Percentiles rank a stretch among this genome's conserved stretches.
phyloP scores from a whole-genome alignment of 2,329 filamentous ascomycete species.

The Claviceps spartinae region DNA sequence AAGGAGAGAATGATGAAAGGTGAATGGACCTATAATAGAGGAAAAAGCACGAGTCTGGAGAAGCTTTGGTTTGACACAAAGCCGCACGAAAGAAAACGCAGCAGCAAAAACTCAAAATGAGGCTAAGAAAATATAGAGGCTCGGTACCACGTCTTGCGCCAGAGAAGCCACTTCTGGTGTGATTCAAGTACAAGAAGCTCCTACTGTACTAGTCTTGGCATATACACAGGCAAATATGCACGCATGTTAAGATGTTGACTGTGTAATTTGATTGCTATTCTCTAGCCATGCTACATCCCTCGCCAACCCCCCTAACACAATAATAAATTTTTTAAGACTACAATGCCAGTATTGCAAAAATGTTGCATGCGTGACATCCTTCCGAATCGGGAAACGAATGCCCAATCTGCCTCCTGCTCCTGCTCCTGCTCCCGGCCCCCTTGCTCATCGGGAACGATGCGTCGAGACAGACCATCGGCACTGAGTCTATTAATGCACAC shows the following conservation, averaged over 20 bases:
- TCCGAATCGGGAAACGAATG: neutral
- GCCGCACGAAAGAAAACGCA: neutral
- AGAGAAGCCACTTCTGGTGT: neutral
- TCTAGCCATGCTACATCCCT: constrained; percentile 4
- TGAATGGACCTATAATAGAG: too few relatives aligned
- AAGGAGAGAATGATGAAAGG: neutral
- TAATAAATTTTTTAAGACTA: constrained; percentile 2
- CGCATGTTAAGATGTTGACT: neutral
- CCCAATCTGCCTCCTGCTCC: neutral
- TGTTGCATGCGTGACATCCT: neutral
- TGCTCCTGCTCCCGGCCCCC: neutral
- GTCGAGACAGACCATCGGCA: neutral
- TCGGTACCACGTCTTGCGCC: neutral
- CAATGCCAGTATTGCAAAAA: constrained; percentile 2
- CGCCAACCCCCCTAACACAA: neutral
- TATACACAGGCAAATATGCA: neutral
- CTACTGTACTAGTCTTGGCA: neutral
- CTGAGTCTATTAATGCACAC: neutral
- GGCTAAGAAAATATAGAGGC: neutral
- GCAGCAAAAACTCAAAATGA: neutral
- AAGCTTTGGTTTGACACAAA: neutral
- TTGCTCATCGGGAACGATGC: neutral
- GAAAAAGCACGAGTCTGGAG: neutral
- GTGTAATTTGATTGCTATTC: constrained; percentile 2
- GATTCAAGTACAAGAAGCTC: neutral